These are phyloP conservation scores for Yamadazyma taylorii DNA, from an alignment of 1,139 yeast species.

Conservation along the genomic window DNA sequence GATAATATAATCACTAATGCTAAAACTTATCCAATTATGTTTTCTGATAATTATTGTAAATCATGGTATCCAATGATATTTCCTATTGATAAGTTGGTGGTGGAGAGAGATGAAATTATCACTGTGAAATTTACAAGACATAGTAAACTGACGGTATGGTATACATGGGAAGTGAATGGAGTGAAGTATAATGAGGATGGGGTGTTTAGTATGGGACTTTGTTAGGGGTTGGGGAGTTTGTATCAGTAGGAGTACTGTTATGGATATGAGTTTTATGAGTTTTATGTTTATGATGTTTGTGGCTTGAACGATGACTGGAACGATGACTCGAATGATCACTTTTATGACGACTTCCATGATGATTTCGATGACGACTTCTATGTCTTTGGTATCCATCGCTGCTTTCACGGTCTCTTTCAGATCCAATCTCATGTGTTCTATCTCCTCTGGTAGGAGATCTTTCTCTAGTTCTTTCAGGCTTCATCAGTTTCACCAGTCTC, in stretches of 20 bases:
- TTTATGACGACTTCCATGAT: slow-evolving; percentile 46
- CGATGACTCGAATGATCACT: no score
- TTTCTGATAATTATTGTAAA: slow-evolving; percentile 26
- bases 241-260: no score
- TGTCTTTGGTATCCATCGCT: slow-evolving; percentile 38
- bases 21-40: slow-evolving; percentile 4
- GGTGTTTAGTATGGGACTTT: background rate
- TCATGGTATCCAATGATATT: slow-evolving; percentile 73
- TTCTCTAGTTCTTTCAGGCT: slow-evolving; percentile 13
- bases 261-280: no score
- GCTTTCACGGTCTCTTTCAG: slow-evolving; percentile 3
- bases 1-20: slow-evolving; percentile 28
- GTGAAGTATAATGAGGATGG: slow-evolving; percentile 17
- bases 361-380: slow-evolving; percentile 32
- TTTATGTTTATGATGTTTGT: no score
- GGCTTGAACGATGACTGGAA: no score
- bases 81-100: slow-evolving; percentile 56
- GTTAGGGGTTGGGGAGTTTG: slow-evolving; percentile 15
- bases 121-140: slow-evolving; percentile 10
- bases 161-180: slow-evolving; percentile 60
- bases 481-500: no score
- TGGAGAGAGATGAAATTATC: slow-evolving; percentile 38
- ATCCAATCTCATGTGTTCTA: slow-evolving; percentile 11
- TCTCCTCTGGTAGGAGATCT: slow-evolving; percentile 8
- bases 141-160: slow-evolving; percentile 55